Evolutionary conservation across 371 early-diverging fungal genomes (phyloP), one percentile per base, ranked within the genome.

Genomic region (Rhizopus sp.): DNA sequence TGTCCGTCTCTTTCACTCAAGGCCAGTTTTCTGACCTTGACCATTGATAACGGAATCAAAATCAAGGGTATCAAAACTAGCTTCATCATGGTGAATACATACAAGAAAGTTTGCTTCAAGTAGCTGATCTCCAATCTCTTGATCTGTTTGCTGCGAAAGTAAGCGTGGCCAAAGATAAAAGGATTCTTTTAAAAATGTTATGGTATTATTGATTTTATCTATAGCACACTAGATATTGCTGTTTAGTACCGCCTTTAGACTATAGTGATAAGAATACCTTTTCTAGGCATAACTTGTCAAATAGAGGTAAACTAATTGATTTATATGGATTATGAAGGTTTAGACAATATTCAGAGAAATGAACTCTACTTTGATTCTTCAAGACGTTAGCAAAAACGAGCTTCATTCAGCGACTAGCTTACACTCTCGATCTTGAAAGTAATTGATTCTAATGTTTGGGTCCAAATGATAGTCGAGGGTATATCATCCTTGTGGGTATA

Each of bases 31-130:
- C 44, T 59, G 50, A 45, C 63, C 63, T 31, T 54, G 58, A 10
- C 63, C 63, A 58, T 50, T 63, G 17, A 63, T 63, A 2, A 63
- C 59, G 9, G 54, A 52, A 16, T 63, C 63, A 44, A 63, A 63
- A 16, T 63, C 63, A 8, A 63, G 38, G 4, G 55, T 63, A 44
- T 63, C 63, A 9, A 44, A 59, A 45, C 15, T 4, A 4, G 12
- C 31, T 10, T 40, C 17, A n/a, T 48, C 39, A 3, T 61, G 42
- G 17, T 38, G 12, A 1, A 61, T 61, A 7, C 13, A 44, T 8
- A 61, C 29, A 9, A 48, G 30, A 13, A 62, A 51, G 13, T 47
- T 52, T 17, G 53, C 51, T 35, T 57, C 57, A 5, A 39, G 16
- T 16, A 57, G 39, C 7, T 52, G 29, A 7, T n/a, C 29, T 41